These are phyloP conservation scores for Ophiocordyceps robertsii DNA, from an alignment of 2,329 filamentous ascomycete species.

Conservation along the genomic window DNA sequence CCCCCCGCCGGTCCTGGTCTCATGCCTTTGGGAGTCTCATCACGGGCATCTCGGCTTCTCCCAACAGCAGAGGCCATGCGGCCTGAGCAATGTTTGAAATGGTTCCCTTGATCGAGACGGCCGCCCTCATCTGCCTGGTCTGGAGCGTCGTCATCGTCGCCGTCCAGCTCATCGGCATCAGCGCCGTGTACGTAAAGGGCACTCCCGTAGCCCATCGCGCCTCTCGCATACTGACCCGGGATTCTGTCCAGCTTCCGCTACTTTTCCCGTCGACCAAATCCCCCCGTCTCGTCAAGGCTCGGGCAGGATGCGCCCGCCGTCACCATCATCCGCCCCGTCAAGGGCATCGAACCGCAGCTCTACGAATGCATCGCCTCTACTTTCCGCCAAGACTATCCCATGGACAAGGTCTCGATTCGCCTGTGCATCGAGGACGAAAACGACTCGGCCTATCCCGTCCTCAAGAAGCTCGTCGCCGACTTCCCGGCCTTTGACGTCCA, in stretches of 20 bases:
- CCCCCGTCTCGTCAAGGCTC: slow-evolving; percentile 37
- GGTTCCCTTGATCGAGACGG: slow-evolving; percentile 16
- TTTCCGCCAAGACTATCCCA: slow-evolving; percentile 71
- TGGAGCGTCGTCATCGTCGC: slow-evolving; percentile 40
- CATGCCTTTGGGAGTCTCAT: not conserved
- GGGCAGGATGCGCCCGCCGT: slow-evolving; percentile 55
- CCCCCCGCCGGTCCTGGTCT: too few species aligned
- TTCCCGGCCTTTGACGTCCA: slow-evolving; percentile 59
- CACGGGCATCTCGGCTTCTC: not conserved
- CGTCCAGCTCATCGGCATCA: slow-evolving; percentile 43
- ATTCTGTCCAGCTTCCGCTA: slow-evolving; percentile 29
- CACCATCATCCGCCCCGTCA: slow-evolving; percentile 85
- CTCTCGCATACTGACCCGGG: not conserved
- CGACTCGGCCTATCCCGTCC: slow-evolving; percentile 66
- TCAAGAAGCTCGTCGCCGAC: slow-evolving; percentile 58
- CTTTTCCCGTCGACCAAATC: slow-evolving; percentile 35
- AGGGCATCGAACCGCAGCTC: slow-evolving; percentile 77
- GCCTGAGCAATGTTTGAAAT: slow-evolving; percentile 8
- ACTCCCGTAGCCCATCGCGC: not conserved
- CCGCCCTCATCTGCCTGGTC: slow-evolving; percentile 33
- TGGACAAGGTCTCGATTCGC: slow-evolving; percentile 60
- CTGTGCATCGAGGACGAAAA: slow-evolving; percentile 65
- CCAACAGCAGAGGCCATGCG: slow-evolving; percentile 2
- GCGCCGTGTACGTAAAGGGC: slow-evolving; percentile 33
- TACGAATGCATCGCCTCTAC: slow-evolving; percentile 87